Evolutionary conservation across 371 early-diverging fungal genomes (phyloP).

Genomic region (Mucor sp.): DNA sequence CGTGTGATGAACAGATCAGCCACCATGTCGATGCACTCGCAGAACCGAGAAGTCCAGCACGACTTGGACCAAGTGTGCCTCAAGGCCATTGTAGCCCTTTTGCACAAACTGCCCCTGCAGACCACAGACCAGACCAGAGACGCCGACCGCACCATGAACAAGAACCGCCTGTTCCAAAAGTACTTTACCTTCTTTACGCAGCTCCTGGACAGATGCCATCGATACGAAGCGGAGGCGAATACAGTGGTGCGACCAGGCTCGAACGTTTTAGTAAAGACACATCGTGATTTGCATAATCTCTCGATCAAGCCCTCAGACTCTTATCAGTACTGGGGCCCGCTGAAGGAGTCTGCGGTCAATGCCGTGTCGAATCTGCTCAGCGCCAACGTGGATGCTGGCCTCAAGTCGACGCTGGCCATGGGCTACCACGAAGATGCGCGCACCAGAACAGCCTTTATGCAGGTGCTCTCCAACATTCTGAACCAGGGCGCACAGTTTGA

Average conservation of each 20-base stretch:
- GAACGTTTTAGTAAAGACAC: conserved; percentile 33
- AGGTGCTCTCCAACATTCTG: conserved; percentile 86
- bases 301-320: conserved; percentile 19
- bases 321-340: conserved; percentile 59
- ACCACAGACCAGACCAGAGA: conserved; percentile 62
- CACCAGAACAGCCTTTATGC: conserved; percentile 87
- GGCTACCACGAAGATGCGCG: conserved; percentile 91
- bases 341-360: conserved; percentile 81
- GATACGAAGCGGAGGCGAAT: conserved; percentile 45
- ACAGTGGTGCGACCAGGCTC: conserved; percentile 1
- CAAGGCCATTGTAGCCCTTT: conserved; percentile 75
- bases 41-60: conserved; percentile 64
- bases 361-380: conserved; percentile 86
- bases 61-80: conserved; percentile 83
- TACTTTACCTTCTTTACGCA: conserved; percentile 87
- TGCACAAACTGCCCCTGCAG: conserved; percentile 81
- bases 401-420: conserved; percentile 83
- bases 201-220: conserved; percentile 79
- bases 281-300: conserved; percentile 33
- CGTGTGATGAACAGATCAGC: conserved; percentile 12
- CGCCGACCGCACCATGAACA: conserved; percentile 60
- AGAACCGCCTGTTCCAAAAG: conserved; percentile 75
- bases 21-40: not conserved
- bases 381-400: conserved; percentile 89
- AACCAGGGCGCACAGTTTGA: conserved; percentile 85